A percentile compares a stretch with the other conserved stretches of the same genome.
phyloP scores from a whole-genome alignment of 108 stramenopile genomes.

The Fragilaria radians region DNA sequence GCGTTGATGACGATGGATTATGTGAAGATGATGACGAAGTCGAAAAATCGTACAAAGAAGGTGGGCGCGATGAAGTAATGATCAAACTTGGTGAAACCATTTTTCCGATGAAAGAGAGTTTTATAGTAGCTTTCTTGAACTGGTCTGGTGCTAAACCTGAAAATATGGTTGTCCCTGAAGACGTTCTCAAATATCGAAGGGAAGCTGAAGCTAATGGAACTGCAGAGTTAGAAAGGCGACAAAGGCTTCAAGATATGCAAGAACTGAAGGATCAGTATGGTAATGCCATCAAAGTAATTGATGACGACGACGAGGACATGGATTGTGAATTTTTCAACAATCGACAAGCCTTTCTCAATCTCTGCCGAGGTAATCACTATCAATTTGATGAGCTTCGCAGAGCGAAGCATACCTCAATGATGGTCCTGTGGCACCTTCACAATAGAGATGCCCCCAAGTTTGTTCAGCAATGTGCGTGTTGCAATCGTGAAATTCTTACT shows the following conservation, averaged over 20 bases:
- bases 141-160: constrained; percentile 76
- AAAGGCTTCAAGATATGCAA: background rate
- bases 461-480: constrained; percentile 82
- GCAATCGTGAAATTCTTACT: constrained; percentile 74
- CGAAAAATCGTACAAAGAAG: constrained; percentile 40
- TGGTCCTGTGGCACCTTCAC: constrained; percentile 98
- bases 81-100: constrained; percentile 90
- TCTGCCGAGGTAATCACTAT: constrained; percentile 95
- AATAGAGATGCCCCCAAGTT: constrained; percentile 94
- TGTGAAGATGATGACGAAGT: constrained; percentile 57
- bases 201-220: constrained; percentile 13
- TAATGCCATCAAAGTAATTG: constrained; percentile 65
- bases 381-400: constrained; percentile 97
- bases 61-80: constrained; percentile 89
- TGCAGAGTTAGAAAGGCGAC: constrained; percentile 17
- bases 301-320: constrained; percentile 83
- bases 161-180: constrained; percentile 67
- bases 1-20: constrained; percentile 47
- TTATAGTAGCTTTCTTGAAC: constrained; percentile 93
- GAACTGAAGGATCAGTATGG: constrained; percentile 34
- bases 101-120: constrained; percentile 94
- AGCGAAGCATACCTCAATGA: constrained; percentile 98
- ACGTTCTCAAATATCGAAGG: constrained; percentile 49
- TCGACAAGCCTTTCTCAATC: constrained; percentile 81
- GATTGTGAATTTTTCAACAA: constrained; percentile 86